Evolutionary conservation across 257 asterid species (phyloP), one percentile per base, ranked within the genome.

Genomic region (Pogostemon cablin): DNA sequence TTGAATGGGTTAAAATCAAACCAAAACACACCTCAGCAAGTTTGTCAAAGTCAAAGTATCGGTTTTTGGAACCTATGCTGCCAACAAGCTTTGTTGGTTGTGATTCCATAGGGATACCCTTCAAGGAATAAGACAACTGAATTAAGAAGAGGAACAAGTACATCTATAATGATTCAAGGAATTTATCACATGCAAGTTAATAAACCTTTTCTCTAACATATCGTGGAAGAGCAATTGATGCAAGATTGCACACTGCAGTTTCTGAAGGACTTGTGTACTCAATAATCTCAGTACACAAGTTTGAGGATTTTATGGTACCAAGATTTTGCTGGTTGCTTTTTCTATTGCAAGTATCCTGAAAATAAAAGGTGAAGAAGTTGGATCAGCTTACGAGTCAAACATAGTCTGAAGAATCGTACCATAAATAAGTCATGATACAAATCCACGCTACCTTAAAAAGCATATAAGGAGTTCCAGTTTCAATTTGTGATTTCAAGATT

Each of bases 261-360:
- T 93, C 97, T 3, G 91, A 75, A 50, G 96, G 96, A 80, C 96
- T 89, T 17, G 96, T 78, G 79, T 86, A 91, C 81, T 93, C 93
- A 54, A 93, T 82, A 66, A 93, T 93, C 83, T 93, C 99, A 4
- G 99, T 91, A 75, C 97, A 91, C 80, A 93, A 81, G 83, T 93
- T 93, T 6, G 97, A 93, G 39, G 96, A 93, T 64, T 89, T 93
- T 63, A 93, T 93, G 32, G 97, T 93, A 25, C 99, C 99, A 54
- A 93, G 80, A 75, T 93, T 93, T 84, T 91, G 96, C 80, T 93
- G 99, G 85, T 95, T 95, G 82, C 99, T 95, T 82, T 95, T 95
- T 61, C 84, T 82, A 54, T 95, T 95, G 87, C 99, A 91, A 70
- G 97, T 79, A 75, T 95, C 99, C 99, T 95, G 73, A 11, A 75